phyloP scores from a whole-genome alignment of 768 basidiomycete genomes.

The Agaricus subrufescens region DNA sequence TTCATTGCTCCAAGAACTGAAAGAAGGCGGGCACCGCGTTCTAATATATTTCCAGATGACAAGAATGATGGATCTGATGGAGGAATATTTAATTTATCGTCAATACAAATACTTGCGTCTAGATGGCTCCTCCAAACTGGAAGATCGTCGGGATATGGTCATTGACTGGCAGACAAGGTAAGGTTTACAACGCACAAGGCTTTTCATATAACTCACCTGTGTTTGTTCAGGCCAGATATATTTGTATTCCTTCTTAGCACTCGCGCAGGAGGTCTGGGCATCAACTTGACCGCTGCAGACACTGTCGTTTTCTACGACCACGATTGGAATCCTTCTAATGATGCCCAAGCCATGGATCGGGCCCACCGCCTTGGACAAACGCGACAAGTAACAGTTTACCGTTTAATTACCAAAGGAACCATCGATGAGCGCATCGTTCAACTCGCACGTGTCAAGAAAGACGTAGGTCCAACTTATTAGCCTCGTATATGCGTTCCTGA shows the following conservation, averaged over 20 bases:
- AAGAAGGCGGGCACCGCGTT: conserved; percentile 88
- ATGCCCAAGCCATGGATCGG: conserved; percentile 98
- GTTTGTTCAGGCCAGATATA: conserved; percentile 63
- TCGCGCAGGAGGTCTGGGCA: conserved; percentile 92
- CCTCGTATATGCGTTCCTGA: background rate
- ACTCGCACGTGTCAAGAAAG: conserved; percentile 94
- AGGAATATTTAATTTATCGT: conserved; percentile 95
- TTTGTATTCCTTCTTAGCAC: conserved; percentile 91
- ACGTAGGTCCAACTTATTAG: conserved; percentile 44
- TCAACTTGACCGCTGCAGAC: conserved; percentile 94
- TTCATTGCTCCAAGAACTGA: conserved; percentile 84
- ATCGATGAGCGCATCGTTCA: conserved; percentile 98
- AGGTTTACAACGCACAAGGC: conserved; percentile 15
- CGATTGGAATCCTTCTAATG: conserved; percentile 97
- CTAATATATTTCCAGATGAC: conserved; percentile 99
- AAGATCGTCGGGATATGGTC: conserved; percentile 98
- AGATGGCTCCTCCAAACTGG: conserved; percentile 91
- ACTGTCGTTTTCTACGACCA: conserved; percentile 95
- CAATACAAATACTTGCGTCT: conserved; percentile 93
- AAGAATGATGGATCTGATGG: conserved; percentile 98
- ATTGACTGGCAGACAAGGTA: conserved; percentile 98
- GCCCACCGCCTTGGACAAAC: conserved; percentile 97
- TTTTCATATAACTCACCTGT: conserved; percentile 5
- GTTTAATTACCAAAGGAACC: conserved; percentile 88
- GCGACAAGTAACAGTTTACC: conserved; percentile 94